Base-by-base conservation (phyloP, 331 rosid genomes). In the Acacia pycnantha region DNA sequence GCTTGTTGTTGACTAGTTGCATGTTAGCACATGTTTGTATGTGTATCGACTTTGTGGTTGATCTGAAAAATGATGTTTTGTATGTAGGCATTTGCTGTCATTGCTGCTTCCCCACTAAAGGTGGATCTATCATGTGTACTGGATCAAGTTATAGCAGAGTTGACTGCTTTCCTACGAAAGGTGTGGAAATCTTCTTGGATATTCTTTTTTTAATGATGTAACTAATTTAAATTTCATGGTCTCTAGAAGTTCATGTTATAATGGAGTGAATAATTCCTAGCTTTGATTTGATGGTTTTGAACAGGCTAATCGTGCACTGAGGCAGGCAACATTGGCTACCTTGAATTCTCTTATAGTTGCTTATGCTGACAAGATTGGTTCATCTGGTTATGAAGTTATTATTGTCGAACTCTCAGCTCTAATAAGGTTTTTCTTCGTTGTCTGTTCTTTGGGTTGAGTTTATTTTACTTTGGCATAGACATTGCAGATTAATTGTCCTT, bases 281-380 rank as follows among this genome's bases (percentile, higher is more conserved):
- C 70, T 73, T 76, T 78, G 50, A 40, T 83, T 86, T 84, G 40
- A 74, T 79, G 74, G 79, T 82, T 83, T 84, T 74, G 85, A 90
- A 91, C 89, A 97, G 99, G 99, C 99, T 82, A 97, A 97, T 88
- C 95, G 99, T 46, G 94, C 94, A 29, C 77, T 97, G 85, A 94
- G 98, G 88, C 98, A 97, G 87, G 97, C 99, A 51, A 97, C 99
- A 47, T 76, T 97, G 85, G 99, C 97, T 83, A 94, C 98, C 79
- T 90, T 97, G 50, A 97, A 97, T 87, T 97, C 98, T 66, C 90
- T 97, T 41, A 92, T 94, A 75, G 95, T 93, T 90, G 97, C 99
- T 83, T 97, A 90, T 70, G 98, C 98, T 47, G 97, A 97, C 79
- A 89, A 94, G 88, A 97, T 97, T 86, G 97, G 89, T 61, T 87